Percentiles rank a stretch among this genome's conserved stretches.
phyloP scores from a whole-genome alignment of 1,284 basidiomycete genomes.

The Boletellus dicymbophilus region DNA sequence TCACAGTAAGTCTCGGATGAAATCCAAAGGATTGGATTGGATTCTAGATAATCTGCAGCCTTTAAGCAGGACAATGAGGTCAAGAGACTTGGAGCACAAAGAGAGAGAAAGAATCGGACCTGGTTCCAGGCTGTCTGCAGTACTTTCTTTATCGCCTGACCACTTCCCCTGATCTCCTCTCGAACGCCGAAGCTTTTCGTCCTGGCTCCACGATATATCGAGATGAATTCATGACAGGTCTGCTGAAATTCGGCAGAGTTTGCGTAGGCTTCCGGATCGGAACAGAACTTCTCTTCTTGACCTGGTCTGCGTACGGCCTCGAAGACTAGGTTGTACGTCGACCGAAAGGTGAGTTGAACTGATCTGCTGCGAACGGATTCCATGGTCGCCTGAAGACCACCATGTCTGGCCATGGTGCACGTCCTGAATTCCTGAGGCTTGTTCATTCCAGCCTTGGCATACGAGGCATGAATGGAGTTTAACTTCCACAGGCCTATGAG shows the following conservation, averaged over 20 bases:
- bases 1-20: not conserved
- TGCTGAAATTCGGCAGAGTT: not conserved
- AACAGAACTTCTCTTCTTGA: slow-evolving; percentile 8
- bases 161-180: not conserved
- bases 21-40: slow-evolving; percentile 9
- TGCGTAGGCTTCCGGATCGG: slow-evolving; percentile 1
- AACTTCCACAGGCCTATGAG: slow-evolving; percentile 8
- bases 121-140: not conserved
- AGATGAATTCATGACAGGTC: not conserved
- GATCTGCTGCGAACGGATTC: not conserved
- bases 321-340: slow-evolving; percentile 4
- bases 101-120: not conserved
- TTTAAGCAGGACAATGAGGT: not conserved
- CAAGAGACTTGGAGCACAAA: too few relatives aligned
- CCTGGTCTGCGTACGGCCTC: slow-evolving; percentile 1
- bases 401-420: slow-evolving; percentile 3
- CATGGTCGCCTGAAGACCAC: not conserved
- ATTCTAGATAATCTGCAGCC: not conserved
- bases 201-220: not conserved
- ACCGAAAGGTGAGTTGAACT: slow-evolving; percentile 1
- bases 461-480: slow-evolving; percentile 5
- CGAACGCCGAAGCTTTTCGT: not conserved
- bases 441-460: slow-evolving; percentile 7
- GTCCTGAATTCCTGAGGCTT: slow-evolving; percentile 8
- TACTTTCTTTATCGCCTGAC: not conserved